Evolutionary conservation across 2,329 filamentous ascomycete genomes (phyloP).

Genomic region (Aurifilum marmelostoma): DNA sequence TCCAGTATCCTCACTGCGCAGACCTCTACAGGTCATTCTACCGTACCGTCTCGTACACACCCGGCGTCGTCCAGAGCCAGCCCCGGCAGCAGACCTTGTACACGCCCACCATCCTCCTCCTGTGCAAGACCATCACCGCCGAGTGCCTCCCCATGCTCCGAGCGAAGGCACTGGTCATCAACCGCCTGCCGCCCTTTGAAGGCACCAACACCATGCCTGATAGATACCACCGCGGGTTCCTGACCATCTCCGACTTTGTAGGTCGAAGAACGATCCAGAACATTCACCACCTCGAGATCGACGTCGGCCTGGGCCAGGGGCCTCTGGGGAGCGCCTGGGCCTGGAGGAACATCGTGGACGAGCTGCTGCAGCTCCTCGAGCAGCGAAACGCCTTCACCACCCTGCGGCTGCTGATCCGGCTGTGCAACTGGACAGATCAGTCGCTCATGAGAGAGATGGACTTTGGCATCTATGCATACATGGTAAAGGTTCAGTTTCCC

Average conservation of each 20-base stretch:
- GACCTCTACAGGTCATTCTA: constrained; percentile 40
- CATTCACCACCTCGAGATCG: constrained; percentile 38
- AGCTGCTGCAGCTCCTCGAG: constrained; percentile 36
- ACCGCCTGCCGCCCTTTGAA: constrained; percentile 41
- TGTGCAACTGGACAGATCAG: constrained; percentile 30
- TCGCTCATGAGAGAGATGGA: background rate
- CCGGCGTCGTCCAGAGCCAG: background rate
- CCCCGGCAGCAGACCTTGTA: constrained; percentile 28
- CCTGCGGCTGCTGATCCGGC: constrained; percentile 39
- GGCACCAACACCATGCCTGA: constrained; percentile 29
- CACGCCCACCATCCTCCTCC: constrained; percentile 41
- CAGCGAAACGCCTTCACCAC: constrained; percentile 35
- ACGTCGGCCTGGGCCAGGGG: constrained; percentile 38
- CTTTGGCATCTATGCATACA: background rate
- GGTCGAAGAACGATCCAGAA: constrained; percentile 38
- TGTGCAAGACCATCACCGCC: constrained; percentile 40
- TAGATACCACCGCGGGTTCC: constrained; percentile 29
- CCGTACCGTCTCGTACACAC: constrained; percentile 25
- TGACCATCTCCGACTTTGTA: constrained; percentile 38
- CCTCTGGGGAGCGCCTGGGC: constrained; percentile 34
- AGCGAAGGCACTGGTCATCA: constrained; percentile 37
- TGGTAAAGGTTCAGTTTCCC: background rate
- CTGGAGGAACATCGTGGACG: constrained; percentile 36
- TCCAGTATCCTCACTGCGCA: constrained; percentile 37
- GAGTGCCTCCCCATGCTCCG: constrained; percentile 39